Base-by-base conservation (phyloP, 768 basidiomycete genomes). In the Cystoderma amianthinum region DNA sequence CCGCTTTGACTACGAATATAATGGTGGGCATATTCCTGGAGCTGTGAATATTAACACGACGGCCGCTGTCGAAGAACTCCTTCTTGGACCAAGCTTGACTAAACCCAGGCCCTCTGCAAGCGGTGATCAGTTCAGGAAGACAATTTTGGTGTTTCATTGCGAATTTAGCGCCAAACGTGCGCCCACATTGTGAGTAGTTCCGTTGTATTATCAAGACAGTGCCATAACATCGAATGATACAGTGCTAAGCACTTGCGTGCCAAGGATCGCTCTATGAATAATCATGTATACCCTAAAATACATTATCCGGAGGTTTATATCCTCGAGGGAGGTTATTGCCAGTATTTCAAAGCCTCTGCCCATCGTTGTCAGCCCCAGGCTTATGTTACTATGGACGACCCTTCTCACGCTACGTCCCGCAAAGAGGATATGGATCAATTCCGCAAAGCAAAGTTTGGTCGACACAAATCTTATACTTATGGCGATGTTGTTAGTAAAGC, bases 301-400 rank as follows among this genome's bases (percentile, higher is more conserved):
- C 86, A 89, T 61, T 99, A 90, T 56, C 96, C 96, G 0, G 96
- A 99, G 63, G 78, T 98, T 13, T 99, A 98, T 65, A 78, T 99
- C 51, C 78, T 99, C 5, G 90, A 96, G 64, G 96, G 96, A 25
- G 96, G 96, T 10, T 99, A 97, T 61, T 90, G 82, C 50, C 76
- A 80, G 32, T 98, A 92, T 67, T 96, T 74, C 67, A 78, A 81
- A 50, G 63, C 68, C 17, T 83, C 76, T 39, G 65, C 78, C 2
- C 57, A 63, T 21, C 83, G 82, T 34, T 98, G 95, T 65, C 69
- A 85, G 36, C 94, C 91, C 0, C 67, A 64, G 13, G 83, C 74
- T 1, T 99, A 99, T 55, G 82, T 95, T 32, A 80, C 75, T 5
- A 99, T 99, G 96, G 92, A 97, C 54, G 93, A 97, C 58, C 93